These are phyloP conservation scores for Diplodia mutila DNA, from an alignment of 2,329 filamentous ascomycete genomes.

Conservation along the genomic window DNA sequence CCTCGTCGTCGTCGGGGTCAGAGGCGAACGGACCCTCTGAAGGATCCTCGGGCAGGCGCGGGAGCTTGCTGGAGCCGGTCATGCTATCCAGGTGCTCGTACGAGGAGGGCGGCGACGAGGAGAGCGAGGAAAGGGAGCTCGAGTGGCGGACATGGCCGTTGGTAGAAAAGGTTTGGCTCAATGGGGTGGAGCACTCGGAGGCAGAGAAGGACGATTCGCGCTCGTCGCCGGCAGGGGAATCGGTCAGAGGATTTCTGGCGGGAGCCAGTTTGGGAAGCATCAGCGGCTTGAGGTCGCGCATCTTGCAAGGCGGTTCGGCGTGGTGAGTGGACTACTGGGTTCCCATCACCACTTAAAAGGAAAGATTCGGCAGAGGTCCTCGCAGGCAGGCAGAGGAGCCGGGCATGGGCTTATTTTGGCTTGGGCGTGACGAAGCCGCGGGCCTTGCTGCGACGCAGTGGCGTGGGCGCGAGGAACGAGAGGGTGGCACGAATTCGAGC, in stretches of 20 bases:
- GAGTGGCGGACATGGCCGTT: constrained; percentile 67
- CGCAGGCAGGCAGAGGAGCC: not conserved
- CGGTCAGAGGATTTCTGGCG: constrained; percentile 38
- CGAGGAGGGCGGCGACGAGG: constrained; percentile 53
- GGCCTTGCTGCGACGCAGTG: constrained; percentile 32
- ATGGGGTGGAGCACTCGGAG: constrained; percentile 70
- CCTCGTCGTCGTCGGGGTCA: constrained; percentile 30
- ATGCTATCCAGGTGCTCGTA: constrained; percentile 60
- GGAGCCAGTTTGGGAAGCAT: constrained; percentile 45
- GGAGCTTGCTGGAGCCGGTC: constrained; percentile 67
- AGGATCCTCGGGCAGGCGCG: constrained; percentile 84
- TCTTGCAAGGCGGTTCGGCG: constrained; percentile 34
- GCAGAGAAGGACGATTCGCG: constrained; percentile 39
- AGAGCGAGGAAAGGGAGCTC: constrained; percentile 77
- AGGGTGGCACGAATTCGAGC: constrained; percentile 43
- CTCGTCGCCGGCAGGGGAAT: constrained; percentile 37
- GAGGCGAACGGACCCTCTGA: constrained; percentile 64
- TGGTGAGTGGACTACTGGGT: constrained; percentile 33
- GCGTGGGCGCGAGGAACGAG: constrained; percentile 38
- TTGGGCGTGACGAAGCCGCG: constrained; percentile 11
- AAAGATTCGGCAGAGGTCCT: constrained; percentile 10
- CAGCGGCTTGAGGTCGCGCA: constrained; percentile 47
- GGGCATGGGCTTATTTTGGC: constrained; percentile 29
- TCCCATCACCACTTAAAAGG: constrained; percentile 43
- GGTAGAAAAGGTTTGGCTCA: constrained; percentile 70